Percentiles rank a stretch among this genome's conserved stretches.
phyloP scores from a whole-genome alignment of 2,329 filamentous ascomycete species.

The Diaporthe destruens region DNA sequence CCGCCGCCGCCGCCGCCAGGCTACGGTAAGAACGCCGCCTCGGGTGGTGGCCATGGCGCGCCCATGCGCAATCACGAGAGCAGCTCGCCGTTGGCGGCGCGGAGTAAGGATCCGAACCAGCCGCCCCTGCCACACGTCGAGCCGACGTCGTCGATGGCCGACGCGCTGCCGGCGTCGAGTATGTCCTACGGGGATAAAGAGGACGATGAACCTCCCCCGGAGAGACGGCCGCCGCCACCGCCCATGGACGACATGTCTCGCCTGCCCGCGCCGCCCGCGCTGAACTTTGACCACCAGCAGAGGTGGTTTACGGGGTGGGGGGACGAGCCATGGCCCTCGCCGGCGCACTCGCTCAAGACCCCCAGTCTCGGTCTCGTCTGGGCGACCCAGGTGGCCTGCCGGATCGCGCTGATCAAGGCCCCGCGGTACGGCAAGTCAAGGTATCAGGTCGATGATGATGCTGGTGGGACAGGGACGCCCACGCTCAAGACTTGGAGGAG shows the following conservation, averaged over 20 bases:
- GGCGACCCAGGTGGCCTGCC: slow-evolving; percentile 88
- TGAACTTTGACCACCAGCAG: slow-evolving; percentile 89
- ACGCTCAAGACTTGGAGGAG: slow-evolving; percentile 74
- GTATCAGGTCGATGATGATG: slow-evolving; percentile 54
- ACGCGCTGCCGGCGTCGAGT: slow-evolving; percentile 51
- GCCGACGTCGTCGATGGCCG: slow-evolving; percentile 56
- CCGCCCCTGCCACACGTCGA: slow-evolving; percentile 48
- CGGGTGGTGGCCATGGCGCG: neutral
- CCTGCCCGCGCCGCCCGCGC: slow-evolving; percentile 56
- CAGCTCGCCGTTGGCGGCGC: slow-evolving; percentile 62
- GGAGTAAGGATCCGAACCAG: slow-evolving; percentile 53
- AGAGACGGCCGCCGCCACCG: slow-evolving; percentile 20
- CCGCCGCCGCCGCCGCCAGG: slow-evolving; percentile 17
- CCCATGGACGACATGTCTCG: slow-evolving; percentile 19
- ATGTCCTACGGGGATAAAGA: slow-evolving; percentile 46
- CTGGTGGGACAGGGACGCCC: slow-evolving; percentile 48
- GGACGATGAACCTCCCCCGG: slow-evolving; percentile 34
- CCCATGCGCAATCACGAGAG: neutral
- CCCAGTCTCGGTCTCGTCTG: slow-evolving; percentile 90
- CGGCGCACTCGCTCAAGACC: slow-evolving; percentile 74
- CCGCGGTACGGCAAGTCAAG: slow-evolving; percentile 61
- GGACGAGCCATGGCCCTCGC: slow-evolving; percentile 66
- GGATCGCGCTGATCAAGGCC: slow-evolving; percentile 83
- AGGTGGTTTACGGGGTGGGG: slow-evolving; percentile 97
- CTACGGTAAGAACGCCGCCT: slow-evolving; percentile 27